These are phyloP conservation scores for Imleria badia DNA, from an alignment of 768 basidiomycete genomes.

Conservation along the genomic window DNA sequence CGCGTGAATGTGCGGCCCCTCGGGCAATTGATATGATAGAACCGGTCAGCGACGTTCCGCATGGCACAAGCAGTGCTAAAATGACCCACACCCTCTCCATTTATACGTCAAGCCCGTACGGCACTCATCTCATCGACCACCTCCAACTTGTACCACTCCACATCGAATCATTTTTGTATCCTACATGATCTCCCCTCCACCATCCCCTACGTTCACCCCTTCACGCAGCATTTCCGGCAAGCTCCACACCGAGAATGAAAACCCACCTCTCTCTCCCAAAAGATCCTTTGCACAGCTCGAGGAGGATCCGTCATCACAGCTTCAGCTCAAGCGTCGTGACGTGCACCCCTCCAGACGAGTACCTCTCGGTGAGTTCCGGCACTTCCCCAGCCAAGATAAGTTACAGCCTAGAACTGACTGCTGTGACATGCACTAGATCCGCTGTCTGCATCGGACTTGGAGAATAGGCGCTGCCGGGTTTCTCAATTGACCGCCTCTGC, in stretches of 20 bases:
- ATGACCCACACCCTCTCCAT: conserved; percentile 20
- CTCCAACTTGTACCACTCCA: conserved; percentile 4
- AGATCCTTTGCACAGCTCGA: conserved; percentile 19
- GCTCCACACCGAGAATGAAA: conserved; percentile 9
- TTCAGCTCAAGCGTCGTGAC: conserved; percentile 20
- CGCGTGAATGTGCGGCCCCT: not conserved
- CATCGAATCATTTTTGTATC: conserved; percentile 4
- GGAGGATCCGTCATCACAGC: conserved; percentile 10
- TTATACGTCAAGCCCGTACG: conserved; percentile 24
- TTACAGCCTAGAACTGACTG: not conserved
- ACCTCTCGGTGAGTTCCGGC: conserved; percentile 27
- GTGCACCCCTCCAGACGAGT: conserved; percentile 10
- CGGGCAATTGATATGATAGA: conserved; percentile 3
- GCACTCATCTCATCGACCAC: conserved; percentile 11
- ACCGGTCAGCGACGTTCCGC: conserved; percentile 11
- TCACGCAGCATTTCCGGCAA: not conserved
- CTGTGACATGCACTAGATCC: conserved; percentile 23
- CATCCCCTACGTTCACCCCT: conserved; percentile 6
- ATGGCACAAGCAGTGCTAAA: conserved; percentile 28
- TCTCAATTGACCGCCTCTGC: conserved; percentile 4
- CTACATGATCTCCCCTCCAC: conserved; percentile 23
- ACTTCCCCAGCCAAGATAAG: not conserved
- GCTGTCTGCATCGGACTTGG: conserved; percentile 21
- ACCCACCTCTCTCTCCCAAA: conserved; percentile 19
- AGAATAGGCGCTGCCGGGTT: conserved; percentile 15